Percentiles rank a stretch among this genome's conserved stretches.
phyloP scores from a whole-genome alignment of 495 filamentous ascomycete species.

The Extremus antarcticus region DNA sequence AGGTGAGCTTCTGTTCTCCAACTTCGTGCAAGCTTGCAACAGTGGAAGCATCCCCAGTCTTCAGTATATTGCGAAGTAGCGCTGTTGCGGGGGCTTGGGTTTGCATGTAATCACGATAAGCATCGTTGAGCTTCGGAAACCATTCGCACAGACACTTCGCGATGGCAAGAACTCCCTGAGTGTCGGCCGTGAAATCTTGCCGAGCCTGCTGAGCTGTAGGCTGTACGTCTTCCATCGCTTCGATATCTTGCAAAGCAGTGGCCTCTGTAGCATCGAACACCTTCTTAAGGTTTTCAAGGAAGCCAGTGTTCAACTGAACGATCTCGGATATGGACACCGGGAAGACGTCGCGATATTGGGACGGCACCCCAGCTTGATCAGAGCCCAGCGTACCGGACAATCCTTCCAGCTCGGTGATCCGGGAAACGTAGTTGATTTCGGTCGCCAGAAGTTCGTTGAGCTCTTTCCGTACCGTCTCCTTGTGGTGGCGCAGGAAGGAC shows the following conservation, averaged over 20 bases:
- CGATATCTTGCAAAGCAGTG: slow-evolving; percentile 47
- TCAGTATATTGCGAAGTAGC: slow-evolving; percentile 61
- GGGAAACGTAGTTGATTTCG: slow-evolving; percentile 83
- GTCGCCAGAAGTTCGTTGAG: slow-evolving; percentile 90
- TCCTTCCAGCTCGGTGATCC: slow-evolving; percentile 49
- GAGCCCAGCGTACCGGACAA: slow-evolving; percentile 64
- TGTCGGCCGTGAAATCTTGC: slow-evolving; percentile 36
- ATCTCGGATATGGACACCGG: slow-evolving; percentile 69
- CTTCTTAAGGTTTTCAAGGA: slow-evolving; percentile 60
- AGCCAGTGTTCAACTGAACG: slow-evolving; percentile 64
- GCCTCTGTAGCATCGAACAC: slow-evolving; percentile 76
- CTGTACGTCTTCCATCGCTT: slow-evolving; percentile 13
- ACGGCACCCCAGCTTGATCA: slow-evolving; percentile 55
- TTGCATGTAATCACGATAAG: slow-evolving; percentile 83
- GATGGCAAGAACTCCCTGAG: slow-evolving; percentile 61
- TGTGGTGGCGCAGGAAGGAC: slow-evolving; percentile 67
- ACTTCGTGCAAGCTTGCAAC: slow-evolving; percentile 65
- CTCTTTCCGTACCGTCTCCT: slow-evolving; percentile 71
- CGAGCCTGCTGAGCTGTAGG: slow-evolving; percentile 21
- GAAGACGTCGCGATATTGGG: slow-evolving; percentile 66
- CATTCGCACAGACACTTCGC: slow-evolving; percentile 71
- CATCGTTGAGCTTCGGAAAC: slow-evolving; percentile 81
- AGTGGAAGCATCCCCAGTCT: slow-evolving; percentile 65
- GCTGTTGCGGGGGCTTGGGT: slow-evolving; percentile 75
- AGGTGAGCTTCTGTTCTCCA: slow-evolving; percentile 83